Evolutionary conservation across 2,329 filamentous ascomycete genomes (phyloP).

Genomic region (Talaromyces sp.): DNA sequence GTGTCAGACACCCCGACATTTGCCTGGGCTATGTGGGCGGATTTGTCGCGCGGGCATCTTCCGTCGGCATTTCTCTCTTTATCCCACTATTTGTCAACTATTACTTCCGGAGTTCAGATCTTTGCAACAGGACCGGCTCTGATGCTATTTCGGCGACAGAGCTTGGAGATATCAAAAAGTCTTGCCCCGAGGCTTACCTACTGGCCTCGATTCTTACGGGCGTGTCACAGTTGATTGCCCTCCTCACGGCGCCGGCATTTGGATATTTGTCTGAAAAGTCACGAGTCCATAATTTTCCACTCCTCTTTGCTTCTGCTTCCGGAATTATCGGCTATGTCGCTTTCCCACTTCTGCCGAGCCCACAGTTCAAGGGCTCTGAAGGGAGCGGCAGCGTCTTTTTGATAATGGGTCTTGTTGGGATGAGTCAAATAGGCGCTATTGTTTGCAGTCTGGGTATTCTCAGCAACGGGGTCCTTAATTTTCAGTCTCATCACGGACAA

Average conservation of each 20-base stretch:
- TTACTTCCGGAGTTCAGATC: constrained; percentile 76
- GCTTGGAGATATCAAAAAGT: constrained; percentile 65
- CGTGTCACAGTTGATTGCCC: constrained; percentile 77
- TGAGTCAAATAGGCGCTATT: constrained; percentile 93
- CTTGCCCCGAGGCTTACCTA: constrained; percentile 81
- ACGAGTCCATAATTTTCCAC: constrained; percentile 63
- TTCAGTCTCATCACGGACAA: constrained; percentile 9
- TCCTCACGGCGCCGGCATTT: constrained; percentile 80
- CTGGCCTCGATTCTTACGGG: constrained; percentile 83
- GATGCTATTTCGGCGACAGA: constrained; percentile 22
- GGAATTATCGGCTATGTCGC: constrained; percentile 73
- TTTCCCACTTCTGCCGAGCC: constrained; percentile 71
- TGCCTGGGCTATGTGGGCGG: constrained; percentile 85
- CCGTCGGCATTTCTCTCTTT: constrained; percentile 91
- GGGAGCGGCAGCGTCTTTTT: constrained; percentile 66
- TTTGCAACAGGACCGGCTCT: constrained; percentile 54
- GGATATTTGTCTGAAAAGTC: constrained; percentile 74
- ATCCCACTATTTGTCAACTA: constrained; percentile 90
- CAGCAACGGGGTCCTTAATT: constrained; percentile 67
- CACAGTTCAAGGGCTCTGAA: constrained; percentile 66
- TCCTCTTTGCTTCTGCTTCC: constrained; percentile 64
- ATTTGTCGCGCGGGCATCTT: constrained; percentile 90
- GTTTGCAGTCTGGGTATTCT: constrained; percentile 91
- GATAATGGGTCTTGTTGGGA: constrained; percentile 73
- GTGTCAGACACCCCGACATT: constrained; percentile 70